Percentiles rank a stretch among this genome's conserved stretches.
Conservation (phyloP, 768 basidiomycete species). For the Tricholoma sp. region DNA sequence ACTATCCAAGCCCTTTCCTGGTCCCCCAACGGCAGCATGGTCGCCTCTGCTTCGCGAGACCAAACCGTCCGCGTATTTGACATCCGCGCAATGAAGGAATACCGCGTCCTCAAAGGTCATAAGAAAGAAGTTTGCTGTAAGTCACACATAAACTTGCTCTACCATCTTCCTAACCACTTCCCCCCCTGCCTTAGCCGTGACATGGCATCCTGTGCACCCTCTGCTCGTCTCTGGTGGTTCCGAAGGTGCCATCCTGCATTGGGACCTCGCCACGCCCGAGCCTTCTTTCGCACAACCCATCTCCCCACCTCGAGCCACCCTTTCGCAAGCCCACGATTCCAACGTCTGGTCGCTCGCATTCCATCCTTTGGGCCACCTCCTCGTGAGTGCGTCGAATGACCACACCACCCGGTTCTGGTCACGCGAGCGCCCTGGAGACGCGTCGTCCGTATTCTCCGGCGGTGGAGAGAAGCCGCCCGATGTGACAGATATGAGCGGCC, state of each 20-base stretch:
- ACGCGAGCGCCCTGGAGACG: constrained; percentile 83
- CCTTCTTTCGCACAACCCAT: constrained; percentile 37
- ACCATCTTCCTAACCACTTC: background rate
- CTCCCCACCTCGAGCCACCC: constrained; percentile 67
- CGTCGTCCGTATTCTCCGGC: constrained; percentile 67
- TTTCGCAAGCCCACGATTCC: constrained; percentile 97
- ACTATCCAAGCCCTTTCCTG: constrained; percentile 90
- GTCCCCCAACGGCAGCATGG: constrained; percentile 91
- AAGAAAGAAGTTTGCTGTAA: constrained; percentile 97
- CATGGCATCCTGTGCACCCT: constrained; percentile 96
- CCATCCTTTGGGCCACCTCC: constrained; percentile 93
- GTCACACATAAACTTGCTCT: constrained; percentile 24
- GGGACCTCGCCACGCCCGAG: constrained; percentile 77
- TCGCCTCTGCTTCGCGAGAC: constrained; percentile 93
- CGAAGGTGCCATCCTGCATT: constrained; percentile 91
- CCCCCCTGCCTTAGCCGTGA: constrained; percentile 50
- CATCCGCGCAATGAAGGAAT: constrained; percentile 97
- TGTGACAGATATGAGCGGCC: constrained; percentile 46
- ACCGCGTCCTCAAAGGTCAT: constrained; percentile 88
- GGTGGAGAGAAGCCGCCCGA: constrained; percentile 85
- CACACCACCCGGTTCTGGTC: constrained; percentile 99
- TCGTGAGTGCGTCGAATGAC: constrained; percentile 94
- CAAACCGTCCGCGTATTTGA: constrained; percentile 95
- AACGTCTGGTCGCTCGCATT: constrained; percentile 95
- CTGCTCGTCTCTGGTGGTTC: constrained; percentile 91